Evolutionary conservation across 106 monocot genomes (phyloP), one percentile per base, ranked within the genome.

Genomic region (Iris macrosiphon): DNA sequence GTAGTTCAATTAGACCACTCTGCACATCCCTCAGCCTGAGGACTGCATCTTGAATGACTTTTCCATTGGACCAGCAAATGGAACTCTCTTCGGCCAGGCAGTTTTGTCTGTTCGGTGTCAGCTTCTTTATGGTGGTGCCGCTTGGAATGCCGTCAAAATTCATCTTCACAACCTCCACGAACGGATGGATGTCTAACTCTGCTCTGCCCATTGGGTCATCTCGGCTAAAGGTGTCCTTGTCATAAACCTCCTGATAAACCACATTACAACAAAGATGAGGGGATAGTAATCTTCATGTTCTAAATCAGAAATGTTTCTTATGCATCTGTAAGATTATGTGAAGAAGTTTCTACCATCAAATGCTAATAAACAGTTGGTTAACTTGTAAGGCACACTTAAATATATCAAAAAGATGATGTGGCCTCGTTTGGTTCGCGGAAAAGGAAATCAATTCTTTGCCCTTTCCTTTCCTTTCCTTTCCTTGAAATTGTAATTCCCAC

Each of bases 161-260:
- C 39, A 39, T 57, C 39, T 39, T 37, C 38, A 40, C 56, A 7
- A 19, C 56, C 3, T 39, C 39, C 24, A 57, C 35, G 8, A 38
- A 24, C n/a, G 35, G 0, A 5, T 33, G 23, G 4, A 57, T 57
- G 23, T 40, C 39, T 7, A 57, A 57, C 56, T 57, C 56, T 7
- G 56, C 56, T 4, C 40, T 24, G 39, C 56, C 56, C 56, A 57
- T 57, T 0, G 56, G 56, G 23, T 57, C 56, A 8, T 57, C 56
- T 1, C 35, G 40, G 56, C 39, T 40, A 25, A 57, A 57, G 23
- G 7, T 9, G 22, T 57, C 56, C 38, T 3, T 57, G 22, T 57
- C 56, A 40, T 40, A 57, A 35, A 57, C 56, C 4, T 40, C 6
- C 56, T 57, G 56, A n/a, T n/a, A n/a, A n/a, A n/a, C n/a, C n/a